Evolutionary conservation across 768 basidiomycete species (phyloP).

Genomic region (Suillus variegatus): DNA sequence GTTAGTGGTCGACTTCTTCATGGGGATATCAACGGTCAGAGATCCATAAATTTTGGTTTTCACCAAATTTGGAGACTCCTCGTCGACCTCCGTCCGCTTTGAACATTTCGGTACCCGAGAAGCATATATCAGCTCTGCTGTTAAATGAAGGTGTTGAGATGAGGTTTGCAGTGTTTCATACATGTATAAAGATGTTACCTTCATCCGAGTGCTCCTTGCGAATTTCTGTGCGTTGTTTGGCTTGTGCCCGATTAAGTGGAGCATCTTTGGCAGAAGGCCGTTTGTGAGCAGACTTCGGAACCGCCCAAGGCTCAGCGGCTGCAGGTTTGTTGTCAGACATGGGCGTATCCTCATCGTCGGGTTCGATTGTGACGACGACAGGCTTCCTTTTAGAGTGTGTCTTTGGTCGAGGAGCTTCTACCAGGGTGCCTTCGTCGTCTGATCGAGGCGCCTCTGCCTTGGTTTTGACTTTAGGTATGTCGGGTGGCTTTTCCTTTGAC

Average conservation of each 20-base stretch:
- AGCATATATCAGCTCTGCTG: background rate
- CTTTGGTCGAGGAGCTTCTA: conserved; percentile 20
- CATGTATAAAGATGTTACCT: background rate
- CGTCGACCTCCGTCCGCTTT: background rate
- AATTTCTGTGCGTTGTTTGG: background rate
- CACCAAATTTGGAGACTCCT: background rate
- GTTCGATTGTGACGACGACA: background rate
- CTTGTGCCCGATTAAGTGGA: background rate
- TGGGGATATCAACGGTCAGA: background rate
- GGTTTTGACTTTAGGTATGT: conserved; percentile 10
- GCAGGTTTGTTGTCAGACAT: background rate
- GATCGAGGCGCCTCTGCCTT: conserved; percentile 3
- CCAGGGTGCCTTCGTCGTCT: conserved; percentile 32
- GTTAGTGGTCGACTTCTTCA: background rate
- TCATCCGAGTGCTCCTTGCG: background rate
- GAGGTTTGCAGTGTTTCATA: background rate
- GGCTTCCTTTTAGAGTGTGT: conserved; percentile 9
- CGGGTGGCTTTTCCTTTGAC: background rate
- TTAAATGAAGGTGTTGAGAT: background rate
- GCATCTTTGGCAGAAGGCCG: background rate
- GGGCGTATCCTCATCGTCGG: background rate
- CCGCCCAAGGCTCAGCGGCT: background rate
- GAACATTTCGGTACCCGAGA: background rate
- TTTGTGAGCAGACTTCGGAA: background rate
- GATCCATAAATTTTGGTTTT: background rate